These are phyloP conservation scores for Verticillium zaregamsianum DNA, from an alignment of 2,329 filamentous ascomycete species.

Conservation along the genomic window DNA sequence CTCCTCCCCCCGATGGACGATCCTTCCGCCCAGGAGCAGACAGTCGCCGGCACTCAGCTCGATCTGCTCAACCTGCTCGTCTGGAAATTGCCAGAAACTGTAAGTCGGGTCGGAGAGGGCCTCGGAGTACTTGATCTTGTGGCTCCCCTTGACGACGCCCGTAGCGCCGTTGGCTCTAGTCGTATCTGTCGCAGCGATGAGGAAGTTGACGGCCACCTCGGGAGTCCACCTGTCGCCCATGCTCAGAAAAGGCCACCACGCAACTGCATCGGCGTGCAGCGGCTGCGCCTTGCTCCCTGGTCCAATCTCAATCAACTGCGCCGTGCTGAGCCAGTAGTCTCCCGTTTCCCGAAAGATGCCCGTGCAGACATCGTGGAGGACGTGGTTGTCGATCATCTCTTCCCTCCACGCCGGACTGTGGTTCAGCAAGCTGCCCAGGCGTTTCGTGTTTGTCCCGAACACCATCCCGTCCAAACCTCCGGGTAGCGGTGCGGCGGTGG, in stretches of 20 bases:
- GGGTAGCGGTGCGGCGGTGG: background rate
- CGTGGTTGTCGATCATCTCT: slow-evolving; percentile 20
- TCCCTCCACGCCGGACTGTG: slow-evolving; percentile 21
- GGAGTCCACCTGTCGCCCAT: slow-evolving; percentile 4
- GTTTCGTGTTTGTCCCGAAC: slow-evolving; percentile 20
- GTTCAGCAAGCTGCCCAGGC: slow-evolving; percentile 16
- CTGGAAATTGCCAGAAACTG: slow-evolving; percentile 4
- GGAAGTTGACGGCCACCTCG: slow-evolving; percentile 12
- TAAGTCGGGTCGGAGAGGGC: background rate
- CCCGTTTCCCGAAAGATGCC: slow-evolving; percentile 20
- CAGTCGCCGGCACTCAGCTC: slow-evolving; percentile 9
- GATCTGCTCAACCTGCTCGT: slow-evolving; percentile 9
- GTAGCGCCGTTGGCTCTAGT: slow-evolving; percentile 16
- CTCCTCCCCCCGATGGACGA: slow-evolving; percentile 8
- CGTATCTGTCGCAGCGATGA: slow-evolving; percentile 13
- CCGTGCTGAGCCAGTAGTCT: slow-evolving; percentile 22
- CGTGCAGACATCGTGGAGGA: slow-evolving; percentile 20
- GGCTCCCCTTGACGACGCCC: slow-evolving; percentile 10
- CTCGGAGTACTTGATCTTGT: background rate
- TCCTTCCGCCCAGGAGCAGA: slow-evolving; percentile 7
- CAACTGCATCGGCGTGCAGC: slow-evolving; percentile 17
- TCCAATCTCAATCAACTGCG: slow-evolving; percentile 19
- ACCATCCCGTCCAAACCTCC: background rate
- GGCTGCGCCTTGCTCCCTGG: slow-evolving; percentile 18
- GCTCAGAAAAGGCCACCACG: slow-evolving; percentile 1